Conservation (phyloP, 2,329 filamentous ascomycete genomes). For the Colletotrichum sp. region DNA sequence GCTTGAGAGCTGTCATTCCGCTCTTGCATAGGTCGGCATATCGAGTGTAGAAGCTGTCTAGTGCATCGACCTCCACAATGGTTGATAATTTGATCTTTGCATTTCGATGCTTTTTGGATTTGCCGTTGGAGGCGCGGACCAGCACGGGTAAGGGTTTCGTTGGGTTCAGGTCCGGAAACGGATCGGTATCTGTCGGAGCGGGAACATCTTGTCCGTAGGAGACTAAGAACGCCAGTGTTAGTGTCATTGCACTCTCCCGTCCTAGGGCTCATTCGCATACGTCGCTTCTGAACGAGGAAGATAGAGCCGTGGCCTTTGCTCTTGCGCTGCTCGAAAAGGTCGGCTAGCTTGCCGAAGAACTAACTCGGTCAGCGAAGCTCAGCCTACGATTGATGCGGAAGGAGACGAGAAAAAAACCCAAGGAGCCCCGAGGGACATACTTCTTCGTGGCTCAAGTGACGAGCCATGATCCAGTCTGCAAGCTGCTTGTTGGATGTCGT, state of each 20-base stretch:
- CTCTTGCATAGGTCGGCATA: conserved; percentile 93
- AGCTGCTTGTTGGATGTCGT: neutral
- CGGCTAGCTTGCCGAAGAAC: conserved; percentile 74
- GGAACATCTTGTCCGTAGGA: conserved; percentile 47
- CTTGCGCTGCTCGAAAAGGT: conserved; percentile 71
- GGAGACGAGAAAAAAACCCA: too few species aligned
- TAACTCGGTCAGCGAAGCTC: conserved; percentile 35
- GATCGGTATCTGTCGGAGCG: conserved; percentile 44
- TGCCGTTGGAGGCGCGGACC: conserved; percentile 84
- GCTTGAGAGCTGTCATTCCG: conserved; percentile 90
- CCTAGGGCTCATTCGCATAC: conserved; percentile 46
- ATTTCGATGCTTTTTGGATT: conserved; percentile 59
- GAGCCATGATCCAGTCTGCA: conserved; percentile 32
- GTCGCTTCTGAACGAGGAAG: conserved; percentile 77
- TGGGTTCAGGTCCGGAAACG: conserved; percentile 64
- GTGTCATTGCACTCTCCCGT: neutral
- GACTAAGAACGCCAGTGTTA: conserved; percentile 34
- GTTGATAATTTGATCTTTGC: conserved; percentile 80
- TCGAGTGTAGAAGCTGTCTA: conserved; percentile 80
- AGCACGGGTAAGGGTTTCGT: conserved; percentile 71
- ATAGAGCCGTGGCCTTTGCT: conserved; percentile 75
- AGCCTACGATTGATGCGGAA: neutral
- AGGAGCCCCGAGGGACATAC: conserved; percentile 38
- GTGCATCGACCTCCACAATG: conserved; percentile 73
- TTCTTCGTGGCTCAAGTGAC: conserved; percentile 65